These are phyloP conservation scores for Bipolaris cookei DNA, from an alignment of 2,329 filamentous ascomycete genomes.

Conservation along the genomic window DNA sequence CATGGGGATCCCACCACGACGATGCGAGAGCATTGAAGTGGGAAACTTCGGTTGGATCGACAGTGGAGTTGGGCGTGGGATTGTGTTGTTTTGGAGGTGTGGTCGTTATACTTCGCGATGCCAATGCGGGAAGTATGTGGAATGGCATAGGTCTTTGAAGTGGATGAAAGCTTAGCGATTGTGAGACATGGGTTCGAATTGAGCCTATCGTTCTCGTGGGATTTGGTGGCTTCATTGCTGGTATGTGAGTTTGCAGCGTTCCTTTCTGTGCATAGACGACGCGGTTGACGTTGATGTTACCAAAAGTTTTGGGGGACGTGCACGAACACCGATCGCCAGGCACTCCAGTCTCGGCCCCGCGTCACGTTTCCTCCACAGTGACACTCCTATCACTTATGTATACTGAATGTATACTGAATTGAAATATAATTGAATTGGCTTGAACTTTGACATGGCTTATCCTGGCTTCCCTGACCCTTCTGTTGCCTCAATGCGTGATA, in stretches of 20 bases:
- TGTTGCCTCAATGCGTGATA: no score
- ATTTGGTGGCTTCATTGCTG: slow-evolving; percentile 21
- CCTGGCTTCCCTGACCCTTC: no score
- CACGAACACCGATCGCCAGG: slow-evolving; percentile 1
- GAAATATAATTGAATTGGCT: no score
- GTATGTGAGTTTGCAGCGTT: not conserved
- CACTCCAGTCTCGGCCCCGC: not conserved
- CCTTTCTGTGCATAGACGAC: not conserved
- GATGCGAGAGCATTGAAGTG: slow-evolving; percentile 95
- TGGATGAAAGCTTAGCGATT: not conserved
- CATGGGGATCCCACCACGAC: slow-evolving; percentile 96
- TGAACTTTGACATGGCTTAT: no score
- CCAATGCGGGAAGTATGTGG: slow-evolving; percentile 4
- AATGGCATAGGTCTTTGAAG: not conserved
- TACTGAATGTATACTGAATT: no score
- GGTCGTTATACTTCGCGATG: slow-evolving; percentile 24
- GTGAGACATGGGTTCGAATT: slow-evolving; percentile 7
- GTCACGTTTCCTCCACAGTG: not conserved
- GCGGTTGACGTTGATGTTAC: slow-evolving; percentile 20
- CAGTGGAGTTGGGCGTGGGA: slow-evolving; percentile 35
- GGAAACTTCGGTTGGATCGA: slow-evolving; percentile 86
- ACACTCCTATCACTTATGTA: no score
- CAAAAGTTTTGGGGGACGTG: slow-evolving; percentile 16
- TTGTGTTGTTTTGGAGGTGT: slow-evolving; percentile 24
- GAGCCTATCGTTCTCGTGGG: slow-evolving; percentile 17